Evolutionary conservation across 179 eudicot genomes (phyloP), one percentile per base, ranked within the genome.

Genomic region (Monotropa hypopitys): DNA sequence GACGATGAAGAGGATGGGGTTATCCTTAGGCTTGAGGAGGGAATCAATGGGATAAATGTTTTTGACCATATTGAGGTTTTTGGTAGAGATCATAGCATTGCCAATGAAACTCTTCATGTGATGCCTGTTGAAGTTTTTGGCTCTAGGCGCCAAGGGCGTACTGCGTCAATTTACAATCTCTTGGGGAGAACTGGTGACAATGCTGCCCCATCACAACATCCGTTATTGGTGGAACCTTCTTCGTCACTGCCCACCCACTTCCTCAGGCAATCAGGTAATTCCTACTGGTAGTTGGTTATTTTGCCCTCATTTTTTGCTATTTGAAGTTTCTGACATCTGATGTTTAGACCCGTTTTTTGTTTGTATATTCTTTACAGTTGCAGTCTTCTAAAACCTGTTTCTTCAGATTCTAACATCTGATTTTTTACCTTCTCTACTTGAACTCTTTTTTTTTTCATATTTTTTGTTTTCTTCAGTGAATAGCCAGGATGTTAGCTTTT

Each of bases 51-150:
- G 79, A 91, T 94, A 76, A 91, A 92, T 87, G 97, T 94, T 63
- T 91, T 96, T 80, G 99, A 96, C 85, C 98, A 96, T 79, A 93
- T 96, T 73, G 98, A 96, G 80, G 97, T 96, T 78, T 93, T 96
- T 79, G 94, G 96, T 35, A 84, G 98, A 81, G 98, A 96, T 79
- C 88, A 88, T 81, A 87, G 86, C 82, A 86, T 96, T 26, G 72
- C 86, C 69, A 93, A 87, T 85, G 99, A 93, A 77, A 84, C 96
- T 76, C 87, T 96, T 53, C 98, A 90, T 82, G 94, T 94, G 77
- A 91, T 96, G 97, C 99, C 99, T 32, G 97, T 91, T 84, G 99
- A 96, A 83, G 87, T 93, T 35, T 93, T 96, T 88, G 99, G 99
- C 70, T 90, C 99, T 56, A 88, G 96, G 85, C 94, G 98, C 18